Evolutionary conservation across 176 grass and related monocot species (phyloP), one percentile per base, ranked within the genome.

Genomic region (Rhynchospora tenuis): DNA sequence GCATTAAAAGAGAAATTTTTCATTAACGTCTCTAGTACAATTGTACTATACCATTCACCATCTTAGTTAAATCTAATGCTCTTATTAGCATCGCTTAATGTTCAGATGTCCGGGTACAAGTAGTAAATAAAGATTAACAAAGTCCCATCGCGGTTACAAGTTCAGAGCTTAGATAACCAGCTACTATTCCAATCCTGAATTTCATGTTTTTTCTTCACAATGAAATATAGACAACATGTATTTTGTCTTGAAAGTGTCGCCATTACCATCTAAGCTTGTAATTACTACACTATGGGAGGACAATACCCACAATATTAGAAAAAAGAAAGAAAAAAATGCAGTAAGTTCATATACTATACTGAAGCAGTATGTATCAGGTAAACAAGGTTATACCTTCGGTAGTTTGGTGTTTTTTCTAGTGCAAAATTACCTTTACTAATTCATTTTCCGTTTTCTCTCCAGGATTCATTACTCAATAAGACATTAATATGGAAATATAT

Each of bases 1-100:
- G 90, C 83, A 84, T 27, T 4, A 38, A 42, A 77, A 89, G 22
- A 19, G 43, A 17, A 81, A 84, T 83, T 62, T 80, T 80, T 80
- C 3, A 59, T 75, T 83, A 85, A 42, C 15, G 67, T 67, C 13
- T 19, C 2, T 46, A 31, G 10, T 19, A 55, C 48, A 56, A 76
- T 16, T 77, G 3, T 29, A 56, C 24, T 31, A 3, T 56, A 11
- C 14, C 56, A 31, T 77, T 76, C 27, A 52, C 3, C 24, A 74
- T 74, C 11, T 16, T 28, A 52, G 12, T 52, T 16, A 42, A 9
- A 51, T 26, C 11, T 52, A 17, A 74, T 52, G 26, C 45, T 52
- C 47, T 52, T 7, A 77, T 24, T 76, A 50, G 22, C 2, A 56
- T 24, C 13, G 19, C 16, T 22, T 77, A 56, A 77, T 56, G 29